Evolutionary conservation across 306 rosid genomes (phyloP).

Genomic region (Vachellia pachyceras): DNA sequence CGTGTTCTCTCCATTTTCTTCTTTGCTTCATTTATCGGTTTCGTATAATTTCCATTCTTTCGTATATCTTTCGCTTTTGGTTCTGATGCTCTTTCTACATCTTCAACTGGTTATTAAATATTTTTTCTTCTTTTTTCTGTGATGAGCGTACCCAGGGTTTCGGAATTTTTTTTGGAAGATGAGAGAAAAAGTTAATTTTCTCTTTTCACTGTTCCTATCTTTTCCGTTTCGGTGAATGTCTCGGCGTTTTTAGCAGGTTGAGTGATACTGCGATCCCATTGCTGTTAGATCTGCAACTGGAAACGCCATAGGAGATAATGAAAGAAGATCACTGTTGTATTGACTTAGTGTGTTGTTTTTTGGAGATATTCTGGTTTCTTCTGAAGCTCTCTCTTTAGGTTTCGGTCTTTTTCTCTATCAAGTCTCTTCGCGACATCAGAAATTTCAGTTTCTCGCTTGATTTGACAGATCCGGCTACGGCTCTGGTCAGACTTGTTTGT

Average conservation of each 20-base stretch:
- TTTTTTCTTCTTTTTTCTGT: slow-evolving; percentile 24
- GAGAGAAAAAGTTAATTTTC: slow-evolving; percentile 37
- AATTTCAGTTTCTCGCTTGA: slow-evolving; percentile 22
- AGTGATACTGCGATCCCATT: slow-evolving; percentile 50
- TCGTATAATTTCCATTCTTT: neutral
- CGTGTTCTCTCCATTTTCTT: slow-evolving; percentile 10
- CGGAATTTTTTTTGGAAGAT: neutral
- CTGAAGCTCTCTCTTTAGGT: slow-evolving; percentile 9
- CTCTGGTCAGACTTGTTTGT: slow-evolving; percentile 40
- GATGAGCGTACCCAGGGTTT: neutral
- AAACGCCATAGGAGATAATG: slow-evolving; percentile 50
- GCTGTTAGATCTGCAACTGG: slow-evolving; percentile 88
- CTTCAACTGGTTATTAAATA: neutral
- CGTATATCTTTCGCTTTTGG: neutral
- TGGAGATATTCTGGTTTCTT: slow-evolving; percentile 26
- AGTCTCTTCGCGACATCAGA: neutral
- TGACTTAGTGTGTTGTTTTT: slow-evolving; percentile 28
- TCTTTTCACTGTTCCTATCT: slow-evolving; percentile 36
- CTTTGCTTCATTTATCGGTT: neutral
- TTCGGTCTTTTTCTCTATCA: slow-evolving; percentile 33
- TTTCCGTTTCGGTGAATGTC: slow-evolving; percentile 85
- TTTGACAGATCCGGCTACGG: slow-evolving; percentile 50
- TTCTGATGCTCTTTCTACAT: slow-evolving; percentile 32
- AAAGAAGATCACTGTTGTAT: slow-evolving; percentile 59
- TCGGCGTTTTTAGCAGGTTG: slow-evolving; percentile 78